Base-by-base conservation (phyloP, 1,139 yeast genomes). In the Debaryomyces subglobosus region DNA sequence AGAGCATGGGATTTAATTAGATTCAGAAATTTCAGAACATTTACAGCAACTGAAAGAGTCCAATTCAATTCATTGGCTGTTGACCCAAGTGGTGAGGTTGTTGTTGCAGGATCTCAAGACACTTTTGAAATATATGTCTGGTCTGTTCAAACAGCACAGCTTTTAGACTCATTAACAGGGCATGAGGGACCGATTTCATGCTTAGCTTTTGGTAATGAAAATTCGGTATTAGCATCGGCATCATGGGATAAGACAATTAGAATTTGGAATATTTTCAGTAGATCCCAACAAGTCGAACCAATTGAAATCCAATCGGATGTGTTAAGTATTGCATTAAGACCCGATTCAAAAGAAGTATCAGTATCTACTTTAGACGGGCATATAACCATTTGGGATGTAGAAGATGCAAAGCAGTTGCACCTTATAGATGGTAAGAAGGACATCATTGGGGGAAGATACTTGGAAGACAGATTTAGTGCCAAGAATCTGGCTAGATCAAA, bases 211-310 rank as follows among this genome's bases (percentile, higher is more conserved):
- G 96, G 97, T 44, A 74, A 73, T 12, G 97, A 91, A 62, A 85
- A 81, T 53, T 80, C 90, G 20, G 78, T 85, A 9, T 74, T 94
- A 49, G 98, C 96, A 2, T 86, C 95, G 50, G 96, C 97, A 2
- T 87, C 96, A 24, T 95, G 99, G 99, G 99, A 94, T 69, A 88
- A 86, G 59, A 90, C 98, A 2, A 86, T 92, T 10, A 77, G 99
- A 58, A 77, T 94, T 10, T 94, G 99, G 99, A 88, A 86, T 63
- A 84, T 94, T 39, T 94, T 94, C 65, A 87, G 92, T 7, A 81
- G 96, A 57, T 79, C 90, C 0, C 91, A 85, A 62, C 85, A 84
- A 43, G 96, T 89, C 43, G 99, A 94, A 67, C 98, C 99, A 4
- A 82, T 94, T 59, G 91, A 88, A 59, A 82, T 90, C 27, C 82